Percentiles rank a stretch among this genome's conserved stretches.
phyloP scores from a whole-genome alignment of 352 stramenopile genomes.

The Pythium myriotylum region DNA sequence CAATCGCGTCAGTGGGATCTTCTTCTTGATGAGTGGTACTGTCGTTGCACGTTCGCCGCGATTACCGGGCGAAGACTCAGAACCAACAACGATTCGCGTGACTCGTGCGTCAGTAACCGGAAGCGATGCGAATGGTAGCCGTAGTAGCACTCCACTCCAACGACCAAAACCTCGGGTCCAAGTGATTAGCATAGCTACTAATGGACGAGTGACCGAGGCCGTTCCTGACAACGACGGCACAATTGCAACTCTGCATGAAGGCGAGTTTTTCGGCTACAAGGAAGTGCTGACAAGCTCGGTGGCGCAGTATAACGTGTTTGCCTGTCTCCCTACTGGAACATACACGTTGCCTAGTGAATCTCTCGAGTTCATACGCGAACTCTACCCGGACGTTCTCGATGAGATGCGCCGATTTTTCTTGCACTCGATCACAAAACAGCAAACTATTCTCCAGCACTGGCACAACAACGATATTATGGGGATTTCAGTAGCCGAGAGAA shows the following conservation, averaged over 20 bases:
- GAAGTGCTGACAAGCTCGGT: conserved; percentile 59
- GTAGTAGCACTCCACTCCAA: not conserved
- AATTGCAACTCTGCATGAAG: conserved; percentile 71
- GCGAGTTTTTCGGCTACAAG: conserved; percentile 82
- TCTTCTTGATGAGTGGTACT: conserved; percentile 68
- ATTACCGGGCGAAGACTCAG: not conserved
- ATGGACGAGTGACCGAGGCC: conserved; percentile 26
- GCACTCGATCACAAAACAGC: conserved; percentile 76
- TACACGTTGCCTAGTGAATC: conserved; percentile 69
- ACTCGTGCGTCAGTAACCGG: not conserved
- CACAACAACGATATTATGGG: conserved; percentile 74
- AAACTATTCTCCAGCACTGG: conserved; percentile 69
- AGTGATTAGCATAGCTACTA: conserved; percentile 16
- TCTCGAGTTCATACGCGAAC: conserved; percentile 49
- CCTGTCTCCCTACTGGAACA: conserved; percentile 54
- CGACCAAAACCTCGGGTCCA: not conserved
- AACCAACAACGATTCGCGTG: not conserved
- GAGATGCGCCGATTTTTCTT: conserved; percentile 73
- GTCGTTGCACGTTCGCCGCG: conserved; percentile 48
- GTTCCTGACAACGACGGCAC: conserved; percentile 38
- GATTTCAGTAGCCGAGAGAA: conserved; percentile 47
- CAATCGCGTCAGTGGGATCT: conserved; percentile 73
- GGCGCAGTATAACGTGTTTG: conserved; percentile 74
- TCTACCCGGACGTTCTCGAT: conserved; percentile 64
- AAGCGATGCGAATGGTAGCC: not conserved